Conservation (phyloP, 2,329 filamentous ascomycete genomes). For the Penicillium sp. region DNA sequence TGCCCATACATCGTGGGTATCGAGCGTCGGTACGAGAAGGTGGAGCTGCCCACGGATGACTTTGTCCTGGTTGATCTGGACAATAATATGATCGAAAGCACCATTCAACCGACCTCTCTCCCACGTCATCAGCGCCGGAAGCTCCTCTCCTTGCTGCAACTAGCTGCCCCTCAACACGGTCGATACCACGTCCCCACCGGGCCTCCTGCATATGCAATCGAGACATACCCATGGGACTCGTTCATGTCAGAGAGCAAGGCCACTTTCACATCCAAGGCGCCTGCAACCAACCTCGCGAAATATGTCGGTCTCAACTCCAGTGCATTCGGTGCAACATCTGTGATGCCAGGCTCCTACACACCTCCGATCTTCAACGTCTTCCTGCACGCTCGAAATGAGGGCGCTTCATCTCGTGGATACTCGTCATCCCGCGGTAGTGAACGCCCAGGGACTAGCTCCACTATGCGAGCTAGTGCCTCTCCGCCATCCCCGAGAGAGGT, state of each 20-base stretch:
- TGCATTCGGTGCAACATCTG: conserved; percentile 69
- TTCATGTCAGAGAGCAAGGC: conserved; percentile 84
- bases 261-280: conserved; percentile 71
- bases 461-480: conserved; percentile 49
- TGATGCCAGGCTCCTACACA: conserved; percentile 52
- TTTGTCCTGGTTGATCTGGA: conserved; percentile 95
- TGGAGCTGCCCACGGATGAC: conserved; percentile 80
- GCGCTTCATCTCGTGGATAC: conserved; percentile 47
- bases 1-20: conserved; percentile 97
- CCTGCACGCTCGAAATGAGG: conserved; percentile 69
- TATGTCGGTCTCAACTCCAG: conserved; percentile 88
- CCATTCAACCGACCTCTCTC: conserved; percentile 70
- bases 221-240: conserved; percentile 86
- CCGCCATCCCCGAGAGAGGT: conserved; percentile 58
- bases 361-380: conserved; percentile 89
- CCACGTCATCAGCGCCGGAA: conserved; percentile 90
- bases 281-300: conserved; percentile 72
- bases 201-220: conserved; percentile 87
- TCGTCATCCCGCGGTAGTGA: conserved; percentile 52
- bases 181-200: conserved; percentile 84
- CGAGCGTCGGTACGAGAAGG: conserved; percentile 72
- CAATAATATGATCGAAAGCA: conserved; percentile 84
- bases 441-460: conserved; percentile 72
- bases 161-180: conserved; percentile 85
- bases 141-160: conserved; percentile 79